Percentiles rank a stretch among this genome's conserved stretches.
Conservation (phyloP, 2,329 filamentous ascomycete species). For the Monosporascus sp. region DNA sequence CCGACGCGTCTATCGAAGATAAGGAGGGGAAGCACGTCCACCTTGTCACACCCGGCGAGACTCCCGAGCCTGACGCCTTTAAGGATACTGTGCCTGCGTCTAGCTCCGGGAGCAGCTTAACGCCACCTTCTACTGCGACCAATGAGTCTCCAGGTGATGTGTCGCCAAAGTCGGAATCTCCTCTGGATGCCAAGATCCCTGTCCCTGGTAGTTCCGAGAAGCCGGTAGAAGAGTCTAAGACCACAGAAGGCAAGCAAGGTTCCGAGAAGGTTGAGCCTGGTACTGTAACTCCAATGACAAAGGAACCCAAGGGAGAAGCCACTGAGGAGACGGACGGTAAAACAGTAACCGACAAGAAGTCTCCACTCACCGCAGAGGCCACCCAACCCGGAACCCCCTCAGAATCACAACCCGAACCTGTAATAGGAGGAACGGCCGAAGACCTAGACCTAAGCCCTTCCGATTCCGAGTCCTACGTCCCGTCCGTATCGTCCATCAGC, state of each 20-base stretch:
- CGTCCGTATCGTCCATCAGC: conserved; percentile 34
- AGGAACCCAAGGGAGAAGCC: conserved; percentile 22
- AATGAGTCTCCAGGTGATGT: conserved; percentile 3
- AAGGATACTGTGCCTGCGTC: conserved; percentile 11
- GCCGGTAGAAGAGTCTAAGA: conserved; percentile 1
- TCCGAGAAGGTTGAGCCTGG: conserved; percentile 12
- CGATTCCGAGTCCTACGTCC: conserved; percentile 21
- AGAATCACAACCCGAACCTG: background rate
- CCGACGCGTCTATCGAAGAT: background rate
- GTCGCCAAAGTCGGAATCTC: conserved; percentile 3
- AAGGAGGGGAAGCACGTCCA: conserved; percentile 31
- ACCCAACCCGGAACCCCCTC: too few relatives aligned
- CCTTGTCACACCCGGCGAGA: conserved; percentile 19
- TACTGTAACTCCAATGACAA: background rate
- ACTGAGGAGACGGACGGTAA: conserved; percentile 5
- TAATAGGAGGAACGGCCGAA: background rate
- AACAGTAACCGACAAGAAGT: too few relatives aligned
- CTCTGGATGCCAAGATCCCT: conserved; percentile 8
- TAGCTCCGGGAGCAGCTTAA: conserved; percentile 4
- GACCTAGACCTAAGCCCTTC: conserved; percentile 3
- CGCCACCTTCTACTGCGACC: conserved; percentile 12
- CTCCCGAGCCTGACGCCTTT: conserved; percentile 6
- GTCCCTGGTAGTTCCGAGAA: conserved; percentile 17
- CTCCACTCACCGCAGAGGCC: too few relatives aligned
- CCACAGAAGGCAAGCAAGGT: conserved; percentile 16